Evolutionary conservation across 1,284 basidiomycete species (phyloP).

Genomic region (Ustilago bromivora): DNA sequence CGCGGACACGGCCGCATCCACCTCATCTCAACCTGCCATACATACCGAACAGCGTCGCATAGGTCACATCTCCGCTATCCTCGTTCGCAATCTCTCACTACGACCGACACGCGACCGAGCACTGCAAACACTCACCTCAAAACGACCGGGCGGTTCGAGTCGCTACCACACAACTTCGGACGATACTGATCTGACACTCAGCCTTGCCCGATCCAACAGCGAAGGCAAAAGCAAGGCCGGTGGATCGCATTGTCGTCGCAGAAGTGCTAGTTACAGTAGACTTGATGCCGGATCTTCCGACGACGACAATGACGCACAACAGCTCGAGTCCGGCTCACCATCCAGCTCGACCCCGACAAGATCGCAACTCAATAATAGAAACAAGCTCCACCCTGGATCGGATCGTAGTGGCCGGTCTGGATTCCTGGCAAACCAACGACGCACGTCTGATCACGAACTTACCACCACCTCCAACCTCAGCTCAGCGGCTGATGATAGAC

Average conservation of each 20-base stretch:
- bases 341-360: slow-evolving; percentile 19
- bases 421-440: slow-evolving; percentile 17
- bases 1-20: background rate
- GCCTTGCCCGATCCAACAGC: slow-evolving; percentile 36
- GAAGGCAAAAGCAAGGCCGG: slow-evolving; percentile 35
- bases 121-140: slow-evolving; percentile 38
- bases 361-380: slow-evolving; percentile 7
- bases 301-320: slow-evolving; percentile 6
- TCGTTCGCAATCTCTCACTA: slow-evolving; percentile 45
- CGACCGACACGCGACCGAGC: slow-evolving; percentile 45
- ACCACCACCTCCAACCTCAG: slow-evolving; percentile 7
- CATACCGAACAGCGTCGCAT: slow-evolving; percentile 39
- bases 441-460: slow-evolving; percentile 34
- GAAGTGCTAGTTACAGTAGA: slow-evolving; percentile 42
- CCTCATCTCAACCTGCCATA: background rate
- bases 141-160: slow-evolving; percentile 30
- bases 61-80: slow-evolving; percentile 39
- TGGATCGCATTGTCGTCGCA: slow-evolving; percentile 3
- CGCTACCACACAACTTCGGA: slow-evolving; percentile 42
- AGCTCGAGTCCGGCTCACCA: slow-evolving; percentile 8
- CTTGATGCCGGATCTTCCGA: slow-evolving; percentile 11
- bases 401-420: slow-evolving; percentile 21
- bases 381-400: background rate
- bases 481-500: slow-evolving; percentile 8
- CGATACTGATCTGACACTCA: slow-evolving; percentile 44